Base-by-base conservation (phyloP, 305 asterid species). In the Plantago coronopus region DNA sequence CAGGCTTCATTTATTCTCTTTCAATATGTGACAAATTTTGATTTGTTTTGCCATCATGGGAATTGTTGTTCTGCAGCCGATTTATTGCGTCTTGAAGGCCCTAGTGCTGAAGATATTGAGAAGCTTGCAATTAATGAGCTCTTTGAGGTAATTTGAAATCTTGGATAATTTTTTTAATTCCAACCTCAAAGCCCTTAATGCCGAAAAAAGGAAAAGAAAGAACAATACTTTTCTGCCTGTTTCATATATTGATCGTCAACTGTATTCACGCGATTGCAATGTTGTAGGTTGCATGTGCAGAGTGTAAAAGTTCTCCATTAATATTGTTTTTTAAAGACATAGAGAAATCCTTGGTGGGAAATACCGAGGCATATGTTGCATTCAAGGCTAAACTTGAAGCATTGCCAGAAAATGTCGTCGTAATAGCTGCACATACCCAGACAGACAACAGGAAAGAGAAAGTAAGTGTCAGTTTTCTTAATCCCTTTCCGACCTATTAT, bases 381-480 rank as follows among this genome's bases (percentile, higher is more conserved):
- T 79, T 89, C 46, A 84, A 85, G 76, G 62, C 51, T 63, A 81
- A 83, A 81, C 95, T 89, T 60, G 97, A 89, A 62, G 73, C 59
- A 48, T 68, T 89, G 64, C 94, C 97, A 43, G 88, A 81, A 67
- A 89, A 86, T 64, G 72, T 89, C 38, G 91, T 89, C 16, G 88
- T 79, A 45, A 81, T 89, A 65, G 88, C 94, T 59, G 87, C 91
- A 53, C 94, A 84, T 76, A 72, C 84, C 63, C 95, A 89, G 76
- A 49, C 82, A 38, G 95, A 89, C 78, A 81, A 63, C 73, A 80
- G 89, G 49, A 89, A 87, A 78, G 97, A 87, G 87, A 89, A 84
- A 77, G 97, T 89, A 64, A 73, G 83, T 76, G 64, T 70, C 22
- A 23, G 57, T 55, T 40, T 14, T 66, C 54, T 68, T 48, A 61